These are phyloP conservation scores for Carnegiea gigantea DNA, from an alignment of 179 eudicot species.

Conservation along the genomic window DNA sequence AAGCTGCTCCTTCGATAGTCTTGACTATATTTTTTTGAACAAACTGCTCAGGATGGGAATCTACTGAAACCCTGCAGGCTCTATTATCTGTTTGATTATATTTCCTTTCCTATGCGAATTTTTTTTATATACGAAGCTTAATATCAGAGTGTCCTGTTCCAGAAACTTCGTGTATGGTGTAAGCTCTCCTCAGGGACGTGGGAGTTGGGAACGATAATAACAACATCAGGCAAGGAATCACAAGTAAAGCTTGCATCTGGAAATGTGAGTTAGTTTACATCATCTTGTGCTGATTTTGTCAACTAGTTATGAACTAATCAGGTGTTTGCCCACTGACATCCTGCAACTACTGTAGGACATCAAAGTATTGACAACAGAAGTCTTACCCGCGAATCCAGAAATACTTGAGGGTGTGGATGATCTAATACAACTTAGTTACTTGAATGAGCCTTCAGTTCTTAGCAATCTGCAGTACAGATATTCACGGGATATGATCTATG, in stretches of 20 bases:
- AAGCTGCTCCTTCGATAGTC: neutral
- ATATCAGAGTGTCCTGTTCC: constrained; percentile 27
- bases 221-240: constrained; percentile 65
- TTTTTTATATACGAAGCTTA: constrained; percentile 17
- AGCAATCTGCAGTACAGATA: constrained; percentile 77
- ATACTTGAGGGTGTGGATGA: constrained; percentile 88
- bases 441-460: constrained; percentile 92
- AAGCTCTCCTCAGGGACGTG: constrained; percentile 58
- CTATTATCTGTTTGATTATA: neutral
- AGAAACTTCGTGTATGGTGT: constrained; percentile 94
- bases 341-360: constrained; percentile 44
- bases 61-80: neutral
- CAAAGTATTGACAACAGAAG: constrained; percentile 51
- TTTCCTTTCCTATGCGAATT: neutral
- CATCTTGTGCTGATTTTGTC: neutral
- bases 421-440: constrained; percentile 82
- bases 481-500: constrained; percentile 69
- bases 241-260: constrained; percentile 55
- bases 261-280: constrained; percentile 52
- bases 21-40: neutral
- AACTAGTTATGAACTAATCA: neutral
- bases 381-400: constrained; percentile 89
- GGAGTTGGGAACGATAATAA: constrained; percentile 67
- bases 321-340: constrained; percentile 16
- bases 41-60: neutral